Base-by-base conservation (phyloP, 495 filamentous ascomycete species). In the Aspergillus asperescens region DNA sequence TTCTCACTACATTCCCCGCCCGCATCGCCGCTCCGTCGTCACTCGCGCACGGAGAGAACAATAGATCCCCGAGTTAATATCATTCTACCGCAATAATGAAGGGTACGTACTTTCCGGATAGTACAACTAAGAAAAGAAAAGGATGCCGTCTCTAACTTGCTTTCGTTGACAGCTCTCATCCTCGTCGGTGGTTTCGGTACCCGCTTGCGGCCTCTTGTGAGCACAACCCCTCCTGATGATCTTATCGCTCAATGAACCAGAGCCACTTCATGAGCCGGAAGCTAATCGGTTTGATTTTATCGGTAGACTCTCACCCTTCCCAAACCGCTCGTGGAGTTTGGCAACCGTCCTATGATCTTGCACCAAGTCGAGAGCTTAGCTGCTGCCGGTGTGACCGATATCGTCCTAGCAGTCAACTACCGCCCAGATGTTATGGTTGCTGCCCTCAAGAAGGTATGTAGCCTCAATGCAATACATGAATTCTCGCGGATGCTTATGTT, bases 171-270 rank as follows among this genome's bases (percentile, higher is more conserved):
- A 98, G 93, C 93, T 72, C 84, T 98, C 66, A 97, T 98, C 85
- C 92, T 98, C 66, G 93, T 98, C 72, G 93, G 93, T 77, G 93
- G 93, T 67, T 98, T 97, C 75, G 93, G 93, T 68, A 98, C 93
- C 72, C 92, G 93, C 73, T 84, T 98, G 60, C 88, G 93, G 68
- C 93, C 93, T 73, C 81, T 98, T 75, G 91, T 96, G 88, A 73
- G 89, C 50, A 10, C 37, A 45, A 31, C 49, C 55, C 48, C 53
- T 50, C 50, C 52, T 41, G 35, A 60, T 28, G 52, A 60, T 62
- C 35, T 20, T 48, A 42, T 38, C 42, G 37, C 48, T 44, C 9
- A 37, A 23, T 45, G 50, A 47, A 53, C 32, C 49, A 24, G n/a
- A n/a, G 12, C 38, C 16, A 16, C 5, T 41, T 48, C 15, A 38